Percentiles rank a stretch among this genome's conserved stretches.
These are phyloP conservation scores for Tripterygium wilfordii DNA, from an alignment of 177 flowering plant genomes.

Conservation along the genomic window DNA sequence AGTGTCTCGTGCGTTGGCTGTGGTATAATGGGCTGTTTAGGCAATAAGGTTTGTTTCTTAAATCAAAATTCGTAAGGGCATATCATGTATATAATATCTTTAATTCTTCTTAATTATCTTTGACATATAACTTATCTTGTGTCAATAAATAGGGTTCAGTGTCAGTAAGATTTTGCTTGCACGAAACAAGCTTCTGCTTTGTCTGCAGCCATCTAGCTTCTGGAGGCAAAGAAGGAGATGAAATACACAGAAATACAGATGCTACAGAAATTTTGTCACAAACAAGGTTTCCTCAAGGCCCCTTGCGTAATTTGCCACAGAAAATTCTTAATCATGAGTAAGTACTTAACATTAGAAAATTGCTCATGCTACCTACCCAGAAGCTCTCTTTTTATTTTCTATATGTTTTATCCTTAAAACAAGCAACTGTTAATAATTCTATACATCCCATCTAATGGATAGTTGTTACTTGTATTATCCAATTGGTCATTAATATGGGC, in stretches of 20 bases:
- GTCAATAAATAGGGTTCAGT: conserved; percentile 83
- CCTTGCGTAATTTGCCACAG: conserved; percentile 39
- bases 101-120: too few species aligned
- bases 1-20: conserved; percentile 72
- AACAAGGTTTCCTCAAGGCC: conserved; percentile 55
- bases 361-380: too few species aligned
- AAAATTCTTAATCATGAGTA: conserved; percentile 77
- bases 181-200: conserved; percentile 82
- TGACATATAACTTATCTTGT: too few species aligned
- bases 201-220: conserved; percentile 82
- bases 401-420: too few species aligned
- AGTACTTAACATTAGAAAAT: conserved; percentile 22
- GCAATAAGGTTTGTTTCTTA: too few species aligned
- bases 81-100: too few species aligned
- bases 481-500: too few species aligned
- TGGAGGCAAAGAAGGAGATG: conserved; percentile 68
- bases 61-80: too few species aligned
- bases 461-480: too few species aligned
- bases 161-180: conserved; percentile 61
- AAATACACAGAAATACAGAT: conserved; percentile 49
- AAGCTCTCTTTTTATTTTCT: too few species aligned
- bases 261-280: conserved; percentile 49
- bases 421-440: too few species aligned
- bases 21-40: conserved; percentile 84
- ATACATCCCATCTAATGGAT: too few species aligned